Conservation (phyloP, 1,284 basidiomycete species). For the Tilletia indica region DNA sequence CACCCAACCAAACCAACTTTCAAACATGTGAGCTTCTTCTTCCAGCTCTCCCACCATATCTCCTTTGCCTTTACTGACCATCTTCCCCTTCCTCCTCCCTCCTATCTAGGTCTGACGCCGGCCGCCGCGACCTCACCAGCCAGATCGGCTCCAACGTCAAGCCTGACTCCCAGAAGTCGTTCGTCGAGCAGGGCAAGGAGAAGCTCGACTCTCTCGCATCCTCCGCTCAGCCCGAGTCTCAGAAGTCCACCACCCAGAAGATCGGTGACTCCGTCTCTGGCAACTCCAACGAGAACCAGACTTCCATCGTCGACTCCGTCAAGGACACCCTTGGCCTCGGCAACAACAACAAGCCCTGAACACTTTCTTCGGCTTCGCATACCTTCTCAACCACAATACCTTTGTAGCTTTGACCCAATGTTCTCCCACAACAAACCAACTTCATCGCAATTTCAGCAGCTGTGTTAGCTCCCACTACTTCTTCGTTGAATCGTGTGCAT, state of each 20-base stretch:
- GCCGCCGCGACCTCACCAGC: conserved; percentile 40
- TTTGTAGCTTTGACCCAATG: no score
- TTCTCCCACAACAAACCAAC: no score
- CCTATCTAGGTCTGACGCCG: conserved; percentile 36
- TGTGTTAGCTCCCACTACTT: no score
- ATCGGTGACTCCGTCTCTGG: conserved; percentile 63
- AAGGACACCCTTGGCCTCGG: conserved; percentile 41
- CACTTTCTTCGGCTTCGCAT: neutral
- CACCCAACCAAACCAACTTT: neutral
- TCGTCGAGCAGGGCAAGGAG: conserved; percentile 40
- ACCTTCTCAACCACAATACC: no score
- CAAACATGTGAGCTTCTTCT: neutral
- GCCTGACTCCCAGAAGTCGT: conserved; percentile 41
- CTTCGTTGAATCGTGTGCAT: no score
- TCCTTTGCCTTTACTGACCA: neutral
- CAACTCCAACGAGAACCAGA: conserved; percentile 33
- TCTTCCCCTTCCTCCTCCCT: neutral
- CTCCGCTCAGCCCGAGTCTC: conserved; percentile 57
- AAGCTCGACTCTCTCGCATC: conserved; percentile 40
- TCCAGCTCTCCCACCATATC: no score
- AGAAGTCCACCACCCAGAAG: conserved; percentile 56
- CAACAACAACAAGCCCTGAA: conserved; percentile 16
- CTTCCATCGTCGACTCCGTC: conserved; percentile 40
- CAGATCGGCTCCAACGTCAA: conserved; percentile 39
- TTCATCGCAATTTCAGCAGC: no score